Evolutionary conservation across 1,139 yeast species (phyloP).

Genomic region (Blastobotrys serpentis): DNA sequence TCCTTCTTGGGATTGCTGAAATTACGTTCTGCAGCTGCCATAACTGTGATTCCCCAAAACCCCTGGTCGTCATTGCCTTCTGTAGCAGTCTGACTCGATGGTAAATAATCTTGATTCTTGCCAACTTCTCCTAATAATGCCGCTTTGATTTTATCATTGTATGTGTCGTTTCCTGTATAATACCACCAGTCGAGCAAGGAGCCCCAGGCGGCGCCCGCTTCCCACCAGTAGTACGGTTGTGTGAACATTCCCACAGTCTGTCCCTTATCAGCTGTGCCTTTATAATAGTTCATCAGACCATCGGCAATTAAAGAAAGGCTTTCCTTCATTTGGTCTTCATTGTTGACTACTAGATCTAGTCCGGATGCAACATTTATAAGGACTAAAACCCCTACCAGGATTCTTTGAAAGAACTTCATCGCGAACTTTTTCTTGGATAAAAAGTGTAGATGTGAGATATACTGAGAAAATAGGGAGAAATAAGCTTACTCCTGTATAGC

Average conservation of each 20-base stretch:
- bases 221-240: slow-evolving; percentile 96
- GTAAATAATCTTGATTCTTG: slow-evolving; percentile 71
- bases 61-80: slow-evolving; percentile 99
- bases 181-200: slow-evolving; percentile 74
- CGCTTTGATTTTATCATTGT: slow-evolving; percentile 54
- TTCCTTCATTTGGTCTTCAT: slow-evolving; percentile 39
- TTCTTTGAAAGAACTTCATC: not conserved
- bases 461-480: not conserved
- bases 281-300: slow-evolving; percentile 84
- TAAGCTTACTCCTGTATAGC: not conserved
- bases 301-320: slow-evolving; percentile 61
- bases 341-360: slow-evolving; percentile 23
- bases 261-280: slow-evolving; percentile 60
- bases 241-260: slow-evolving; percentile 83
- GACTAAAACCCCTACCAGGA: not conserved
- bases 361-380: slow-evolving; percentile 3
- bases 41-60: slow-evolving; percentile 91
- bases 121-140: slow-evolving; percentile 79
- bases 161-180: slow-evolving; percentile 70
- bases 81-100: slow-evolving; percentile 86
- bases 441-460: no score
- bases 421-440: not conserved
- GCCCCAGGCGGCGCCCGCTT: slow-evolving; percentile 97
- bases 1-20: slow-evolving; percentile 67
- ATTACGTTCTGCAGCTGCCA: slow-evolving; percentile 88